Conservation (phyloP, 495 filamentous ascomycete genomes). For the Penicillium parvum region DNA sequence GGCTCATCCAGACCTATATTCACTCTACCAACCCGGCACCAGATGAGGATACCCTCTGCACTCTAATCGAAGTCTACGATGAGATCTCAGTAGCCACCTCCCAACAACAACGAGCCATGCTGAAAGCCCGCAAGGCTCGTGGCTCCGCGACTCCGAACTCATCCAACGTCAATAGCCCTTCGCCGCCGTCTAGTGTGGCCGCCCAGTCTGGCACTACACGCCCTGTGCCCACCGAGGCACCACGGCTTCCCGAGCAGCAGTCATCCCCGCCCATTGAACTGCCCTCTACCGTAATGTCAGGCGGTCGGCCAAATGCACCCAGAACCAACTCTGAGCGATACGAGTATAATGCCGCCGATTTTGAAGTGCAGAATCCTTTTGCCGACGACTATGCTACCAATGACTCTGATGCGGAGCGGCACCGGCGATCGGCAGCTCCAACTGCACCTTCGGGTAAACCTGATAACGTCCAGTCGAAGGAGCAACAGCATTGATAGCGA, state of each 20-base stretch:
- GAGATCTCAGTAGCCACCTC: conserved; percentile 71
- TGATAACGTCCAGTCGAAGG: conserved; percentile 9
- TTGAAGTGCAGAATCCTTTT: conserved; percentile 45
- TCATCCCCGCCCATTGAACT: conserved; percentile 6
- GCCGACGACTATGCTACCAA: conserved; percentile 33
- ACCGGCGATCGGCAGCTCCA: not conserved
- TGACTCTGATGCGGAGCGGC: conserved; percentile 13
- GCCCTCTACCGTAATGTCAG: conserved; percentile 8
- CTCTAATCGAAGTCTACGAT: conserved; percentile 92
- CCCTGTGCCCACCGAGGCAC: not conserved
- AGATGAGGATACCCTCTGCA: conserved; percentile 89
- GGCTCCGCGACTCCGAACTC: conserved; percentile 22
- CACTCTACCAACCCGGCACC: conserved; percentile 68
- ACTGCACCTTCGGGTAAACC: not conserved
- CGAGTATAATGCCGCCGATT: conserved; percentile 43
- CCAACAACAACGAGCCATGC: conserved; percentile 74
- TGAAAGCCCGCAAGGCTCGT: conserved; percentile 57
- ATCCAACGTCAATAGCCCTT: conserved; percentile 13
- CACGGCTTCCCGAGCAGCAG: not conserved
- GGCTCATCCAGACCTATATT: conserved; percentile 81
- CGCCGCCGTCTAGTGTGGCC: conserved; percentile 14
- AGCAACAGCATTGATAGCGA: conserved; percentile 16
- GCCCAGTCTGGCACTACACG: conserved; percentile 15
- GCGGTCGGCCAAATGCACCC: conserved; percentile 9
- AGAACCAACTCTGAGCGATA: conserved; percentile 17